Evolutionary conservation across 768 basidiomycete species (phyloP).

Genomic region (Pisolithus albus): DNA sequence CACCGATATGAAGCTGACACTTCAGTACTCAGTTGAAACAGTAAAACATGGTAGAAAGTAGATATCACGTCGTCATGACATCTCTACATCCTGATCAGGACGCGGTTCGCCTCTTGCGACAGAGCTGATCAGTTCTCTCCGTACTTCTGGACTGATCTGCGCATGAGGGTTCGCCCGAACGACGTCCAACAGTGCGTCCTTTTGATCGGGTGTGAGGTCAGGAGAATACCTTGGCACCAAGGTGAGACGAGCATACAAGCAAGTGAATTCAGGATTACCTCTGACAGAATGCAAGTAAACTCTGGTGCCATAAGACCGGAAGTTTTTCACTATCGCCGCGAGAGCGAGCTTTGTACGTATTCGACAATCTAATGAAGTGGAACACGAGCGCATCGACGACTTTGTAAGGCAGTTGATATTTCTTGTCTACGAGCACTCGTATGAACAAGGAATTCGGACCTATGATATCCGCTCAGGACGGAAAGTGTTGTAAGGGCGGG

Average conservation of each 20-base stretch:
- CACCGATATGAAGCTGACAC: neutral
- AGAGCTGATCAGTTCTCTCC: slow-evolving; percentile 83
- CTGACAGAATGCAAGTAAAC: slow-evolving; percentile 88
- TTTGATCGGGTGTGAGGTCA: slow-evolving; percentile 94
- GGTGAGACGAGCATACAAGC: neutral
- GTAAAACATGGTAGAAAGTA: neutral
- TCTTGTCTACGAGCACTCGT: slow-evolving; percentile 94
- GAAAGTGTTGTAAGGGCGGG: neutral
- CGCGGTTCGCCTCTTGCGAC: slow-evolving; percentile 81
- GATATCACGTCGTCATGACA: slow-evolving; percentile 34
- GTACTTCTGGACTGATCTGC: slow-evolving; percentile 83
- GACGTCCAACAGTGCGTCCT: slow-evolving; percentile 93
- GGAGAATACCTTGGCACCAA: slow-evolving; percentile 66
- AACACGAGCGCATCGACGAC: slow-evolving; percentile 96
- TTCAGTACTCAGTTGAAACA: neutral
- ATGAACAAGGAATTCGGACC: slow-evolving; percentile 97
- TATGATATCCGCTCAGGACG: slow-evolving; percentile 8
- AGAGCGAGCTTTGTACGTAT: slow-evolving; percentile 71
- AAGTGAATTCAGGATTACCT: slow-evolving; percentile 43
- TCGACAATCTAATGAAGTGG: slow-evolving; percentile 95
- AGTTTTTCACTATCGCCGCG: slow-evolving; percentile 71
- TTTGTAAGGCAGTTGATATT: slow-evolving; percentile 96
- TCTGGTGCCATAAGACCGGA: slow-evolving; percentile 99
- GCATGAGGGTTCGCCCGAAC: slow-evolving; percentile 79
- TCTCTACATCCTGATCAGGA: slow-evolving; percentile 56